These are phyloP conservation scores for Hortiboletus campestris DNA, from an alignment of 768 basidiomycete genomes.

Conservation along the genomic window DNA sequence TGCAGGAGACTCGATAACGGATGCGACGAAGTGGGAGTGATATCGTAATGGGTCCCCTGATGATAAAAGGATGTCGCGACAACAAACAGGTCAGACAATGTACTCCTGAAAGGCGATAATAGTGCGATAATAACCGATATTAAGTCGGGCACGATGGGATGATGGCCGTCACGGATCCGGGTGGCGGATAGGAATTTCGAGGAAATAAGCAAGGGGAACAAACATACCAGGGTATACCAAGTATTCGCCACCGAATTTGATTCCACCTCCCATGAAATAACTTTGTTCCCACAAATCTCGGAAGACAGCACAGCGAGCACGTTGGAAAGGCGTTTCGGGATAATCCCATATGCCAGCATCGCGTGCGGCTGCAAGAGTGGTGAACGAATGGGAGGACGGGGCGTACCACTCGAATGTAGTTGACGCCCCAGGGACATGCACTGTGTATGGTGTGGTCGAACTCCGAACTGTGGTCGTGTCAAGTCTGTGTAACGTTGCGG, in stretches of 20 bases:
- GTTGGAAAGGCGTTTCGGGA: conserved; percentile 61
- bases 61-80: background rate
- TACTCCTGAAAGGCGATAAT: background rate
- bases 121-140: background rate
- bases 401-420: conserved; percentile 67
- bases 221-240: conserved; percentile 89
- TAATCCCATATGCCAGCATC: conserved; percentile 76
- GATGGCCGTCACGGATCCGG: background rate
- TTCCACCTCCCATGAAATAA: conserved; percentile 83
- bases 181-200: background rate
- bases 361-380: conserved; percentile 58
- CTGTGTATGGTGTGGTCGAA: conserved; percentile 40
- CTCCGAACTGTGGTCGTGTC: conserved; percentile 7
- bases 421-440: conserved; percentile 69
- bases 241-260: conserved; percentile 96
- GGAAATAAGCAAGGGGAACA: background rate
- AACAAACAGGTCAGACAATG: background rate
- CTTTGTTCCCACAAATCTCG: conserved; percentile 79
- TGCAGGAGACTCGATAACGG: conserved; percentile 66
- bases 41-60: conserved; percentile 92
- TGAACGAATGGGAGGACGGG: conserved; percentile 42
- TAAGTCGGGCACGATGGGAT: too few relatives aligned
- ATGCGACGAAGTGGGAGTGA: conserved; percentile 93
- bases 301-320: conserved; percentile 79
- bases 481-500: background rate